Conservation (phyloP, 2,329 filamentous ascomycete species). For the Penicillium sp. region DNA sequence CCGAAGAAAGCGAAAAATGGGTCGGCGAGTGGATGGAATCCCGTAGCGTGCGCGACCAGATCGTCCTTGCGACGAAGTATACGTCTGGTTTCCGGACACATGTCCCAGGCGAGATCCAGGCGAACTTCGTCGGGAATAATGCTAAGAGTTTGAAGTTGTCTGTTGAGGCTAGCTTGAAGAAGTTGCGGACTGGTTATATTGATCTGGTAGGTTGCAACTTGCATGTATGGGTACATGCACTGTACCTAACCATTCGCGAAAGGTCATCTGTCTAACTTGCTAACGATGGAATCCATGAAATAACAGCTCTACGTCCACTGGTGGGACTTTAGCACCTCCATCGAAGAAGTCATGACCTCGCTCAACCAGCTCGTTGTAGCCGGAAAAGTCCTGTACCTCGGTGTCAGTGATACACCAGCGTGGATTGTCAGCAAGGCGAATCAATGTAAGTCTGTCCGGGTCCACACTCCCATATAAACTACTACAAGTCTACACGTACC, state of each 20-base stretch:
- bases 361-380: constrained; percentile 58
- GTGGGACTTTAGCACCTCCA: constrained; percentile 64
- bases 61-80: constrained; percentile 56
- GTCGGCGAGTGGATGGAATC: constrained; percentile 52
- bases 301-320: constrained; percentile 62
- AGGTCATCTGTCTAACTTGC: too few relatives aligned
- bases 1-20: constrained; percentile 49
- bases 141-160: constrained; percentile 34
- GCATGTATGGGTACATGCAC: too few relatives aligned
- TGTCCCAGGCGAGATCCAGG: constrained; percentile 38
- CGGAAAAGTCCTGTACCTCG: constrained; percentile 65
- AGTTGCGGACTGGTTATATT: constrained; percentile 37
- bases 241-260: too few relatives aligned
- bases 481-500: too few relatives aligned
- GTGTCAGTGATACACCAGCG: constrained; percentile 65
- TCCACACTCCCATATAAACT: too few relatives aligned
- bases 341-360: constrained; percentile 65
- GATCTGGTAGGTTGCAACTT: constrained; percentile 34
- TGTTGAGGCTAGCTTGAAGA: constrained; percentile 33
- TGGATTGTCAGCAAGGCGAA: constrained; percentile 66
- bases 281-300: too few relatives aligned
- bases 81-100: constrained; percentile 33
- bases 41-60: constrained; percentile 48
- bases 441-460: constrained; percentile 42
- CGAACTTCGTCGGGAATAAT: constrained; percentile 33